Evolutionary conservation across 306 rosid genomes (phyloP).

Genomic region (Gleditsia sinensis): DNA sequence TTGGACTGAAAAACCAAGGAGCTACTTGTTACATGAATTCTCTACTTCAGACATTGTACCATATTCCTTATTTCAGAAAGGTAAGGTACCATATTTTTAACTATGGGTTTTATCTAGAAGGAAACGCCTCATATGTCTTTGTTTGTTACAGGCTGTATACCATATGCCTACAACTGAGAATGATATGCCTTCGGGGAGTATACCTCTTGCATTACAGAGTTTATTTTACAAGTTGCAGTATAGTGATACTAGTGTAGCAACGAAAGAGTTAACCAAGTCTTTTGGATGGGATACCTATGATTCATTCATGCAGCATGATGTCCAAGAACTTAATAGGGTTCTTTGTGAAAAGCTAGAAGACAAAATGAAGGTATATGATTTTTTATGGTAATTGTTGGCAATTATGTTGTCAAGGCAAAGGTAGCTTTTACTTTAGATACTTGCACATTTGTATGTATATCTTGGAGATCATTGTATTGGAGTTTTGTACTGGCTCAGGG

Average conservation of each 20-base stretch:
- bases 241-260: slow-evolving; percentile 85
- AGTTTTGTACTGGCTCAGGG: slow-evolving; percentile 58
- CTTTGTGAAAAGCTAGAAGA: slow-evolving; percentile 95
- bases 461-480: slow-evolving; percentile 24
- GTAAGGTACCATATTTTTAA: slow-evolving; percentile 38
- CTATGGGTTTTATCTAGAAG: slow-evolving; percentile 9
- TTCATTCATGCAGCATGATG: slow-evolving; percentile 97
- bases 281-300: slow-evolving; percentile 97
- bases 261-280: slow-evolving; percentile 90
- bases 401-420: background rate
- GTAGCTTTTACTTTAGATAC: slow-evolving; percentile 25
- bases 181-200: slow-evolving; percentile 95
- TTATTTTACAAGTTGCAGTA: slow-evolving; percentile 92
- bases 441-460: slow-evolving; percentile 35
- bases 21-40: slow-evolving; percentile 99
- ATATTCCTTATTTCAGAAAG: slow-evolving; percentile 94
- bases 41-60: slow-evolving; percentile 89
- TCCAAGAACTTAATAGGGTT: slow-evolving; percentile 95
- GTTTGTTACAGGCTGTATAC: slow-evolving; percentile 78
- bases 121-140: slow-evolving; percentile 31
- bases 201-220: slow-evolving; percentile 93
- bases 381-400: slow-evolving; percentile 11
- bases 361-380: slow-evolving; percentile 83
- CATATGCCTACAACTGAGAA: slow-evolving; percentile 97
- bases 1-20: slow-evolving; percentile 95